phyloP scores from a whole-genome alignment of 192 early-diverging fungal species.

The Rhizophlyctis rosea region DNA sequence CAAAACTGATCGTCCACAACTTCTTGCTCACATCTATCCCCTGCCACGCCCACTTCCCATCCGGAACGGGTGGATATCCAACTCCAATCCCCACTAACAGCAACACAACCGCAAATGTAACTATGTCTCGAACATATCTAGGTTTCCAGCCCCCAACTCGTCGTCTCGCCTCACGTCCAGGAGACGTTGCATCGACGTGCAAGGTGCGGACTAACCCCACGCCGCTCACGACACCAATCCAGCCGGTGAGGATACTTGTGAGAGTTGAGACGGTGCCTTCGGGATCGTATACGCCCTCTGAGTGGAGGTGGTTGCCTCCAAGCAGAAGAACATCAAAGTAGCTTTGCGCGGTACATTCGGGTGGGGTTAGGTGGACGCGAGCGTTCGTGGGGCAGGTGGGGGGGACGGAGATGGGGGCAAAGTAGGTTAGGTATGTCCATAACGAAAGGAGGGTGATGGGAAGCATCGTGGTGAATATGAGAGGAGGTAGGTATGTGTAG shows the following conservation, averaged over 20 bases:
- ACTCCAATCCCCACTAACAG: not conserved
- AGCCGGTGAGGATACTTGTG: not conserved
- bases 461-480: not conserved
- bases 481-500: not conserved
- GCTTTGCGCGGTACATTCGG: not conserved
- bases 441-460: not conserved
- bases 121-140: not conserved
- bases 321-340: not conserved
- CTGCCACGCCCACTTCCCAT: no score
- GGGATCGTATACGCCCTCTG: no score
- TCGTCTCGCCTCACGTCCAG: no score
- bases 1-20: not conserved
- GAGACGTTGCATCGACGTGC: not conserved
- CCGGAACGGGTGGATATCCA: not conserved
- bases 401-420: not conserved
- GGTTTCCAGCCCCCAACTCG: not conserved
- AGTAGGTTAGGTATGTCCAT: not conserved
- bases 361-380: not conserved
- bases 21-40: not conserved
- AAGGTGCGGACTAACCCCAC: not conserved
- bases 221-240: not conserved
- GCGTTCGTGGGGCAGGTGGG: not conserved
- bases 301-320: not conserved
- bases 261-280: not conserved
- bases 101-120: not conserved